Percentiles rank a stretch among this genome's conserved stretches.
Evolutionary conservation across 2,329 filamentous ascomycete species (phyloP).

Genomic region (Cercospora nicotianae): DNA sequence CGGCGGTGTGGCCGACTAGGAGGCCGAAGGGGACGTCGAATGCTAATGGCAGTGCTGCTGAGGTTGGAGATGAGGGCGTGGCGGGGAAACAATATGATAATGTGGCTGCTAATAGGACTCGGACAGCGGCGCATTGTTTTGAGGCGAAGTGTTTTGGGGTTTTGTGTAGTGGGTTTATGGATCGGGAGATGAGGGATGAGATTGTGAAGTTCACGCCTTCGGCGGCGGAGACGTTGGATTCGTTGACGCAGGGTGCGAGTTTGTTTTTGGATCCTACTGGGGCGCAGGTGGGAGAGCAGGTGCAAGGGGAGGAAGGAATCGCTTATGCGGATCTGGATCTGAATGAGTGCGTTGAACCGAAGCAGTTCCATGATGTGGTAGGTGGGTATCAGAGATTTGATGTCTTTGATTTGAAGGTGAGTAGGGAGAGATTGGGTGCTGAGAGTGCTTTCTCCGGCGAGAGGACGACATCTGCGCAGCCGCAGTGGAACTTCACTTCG

Average conservation of each 20-base stretch:
- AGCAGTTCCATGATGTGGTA: constrained; percentile 59
- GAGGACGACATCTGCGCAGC: background rate
- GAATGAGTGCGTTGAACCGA: constrained; percentile 54
- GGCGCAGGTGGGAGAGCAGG: constrained; percentile 37
- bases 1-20: constrained; percentile 55
- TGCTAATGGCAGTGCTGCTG: background rate
- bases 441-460: constrained; percentile 13
- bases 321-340: constrained; percentile 56
- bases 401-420: constrained; percentile 54
- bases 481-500: constrained; percentile 2
- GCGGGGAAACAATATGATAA: constrained; percentile 53
- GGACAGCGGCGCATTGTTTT: constrained; percentile 58
- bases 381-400: constrained; percentile 58
- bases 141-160: constrained; percentile 60
- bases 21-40: background rate
- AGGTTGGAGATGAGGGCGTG: background rate
- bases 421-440: constrained; percentile 42
- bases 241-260: constrained; percentile 48
- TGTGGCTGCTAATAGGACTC: constrained; percentile 53
- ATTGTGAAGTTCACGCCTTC: constrained; percentile 36
- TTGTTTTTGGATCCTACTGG: constrained; percentile 57
- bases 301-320: constrained; percentile 52
- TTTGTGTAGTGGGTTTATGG: constrained; percentile 49
- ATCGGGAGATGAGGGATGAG: constrained; percentile 37
- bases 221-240: constrained; percentile 38